phyloP scores from a whole-genome alignment of 1,284 basidiomycete genomes.

The Puccinia triticina region DNA sequence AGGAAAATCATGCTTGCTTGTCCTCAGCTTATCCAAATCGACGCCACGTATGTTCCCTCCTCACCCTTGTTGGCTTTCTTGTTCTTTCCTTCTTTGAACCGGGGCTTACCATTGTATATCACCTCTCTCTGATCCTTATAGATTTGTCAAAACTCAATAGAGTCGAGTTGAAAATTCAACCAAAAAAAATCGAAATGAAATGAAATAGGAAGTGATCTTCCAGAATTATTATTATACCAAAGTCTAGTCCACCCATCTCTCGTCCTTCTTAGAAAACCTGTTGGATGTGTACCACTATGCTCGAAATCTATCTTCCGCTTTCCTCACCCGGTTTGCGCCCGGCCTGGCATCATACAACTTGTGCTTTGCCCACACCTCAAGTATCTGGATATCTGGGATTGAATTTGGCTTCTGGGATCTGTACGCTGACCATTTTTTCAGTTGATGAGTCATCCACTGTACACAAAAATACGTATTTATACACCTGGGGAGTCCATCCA shows the following conservation, averaged over 20 bases:
- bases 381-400: too few species aligned
- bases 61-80: not conserved
- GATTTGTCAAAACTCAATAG: constrained; percentile 27
- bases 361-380: too few species aligned
- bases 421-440: too few species aligned
- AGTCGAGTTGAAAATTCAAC: not conserved
- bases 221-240: not conserved
- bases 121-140: not conserved
- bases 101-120: not conserved
- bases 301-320: too few species aligned
- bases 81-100: not conserved
- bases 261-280: not conserved
- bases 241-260: not conserved
- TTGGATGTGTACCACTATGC: constrained; percentile 2
- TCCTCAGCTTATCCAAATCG: constrained; percentile 60
- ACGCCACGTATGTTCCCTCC: constrained; percentile 57
- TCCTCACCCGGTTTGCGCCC: too few species aligned
- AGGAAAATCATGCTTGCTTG: constrained; percentile 58
- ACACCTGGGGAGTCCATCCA: too few species aligned
- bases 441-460: too few species aligned
- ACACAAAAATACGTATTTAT: too few species aligned
- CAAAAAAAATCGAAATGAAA: not conserved
- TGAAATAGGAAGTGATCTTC: not conserved
- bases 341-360: too few species aligned
- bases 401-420: too few species aligned